phyloP scores from a whole-genome alignment of 192 early-diverging fungal species.

The Phlyctochytrium arcticum region DNA sequence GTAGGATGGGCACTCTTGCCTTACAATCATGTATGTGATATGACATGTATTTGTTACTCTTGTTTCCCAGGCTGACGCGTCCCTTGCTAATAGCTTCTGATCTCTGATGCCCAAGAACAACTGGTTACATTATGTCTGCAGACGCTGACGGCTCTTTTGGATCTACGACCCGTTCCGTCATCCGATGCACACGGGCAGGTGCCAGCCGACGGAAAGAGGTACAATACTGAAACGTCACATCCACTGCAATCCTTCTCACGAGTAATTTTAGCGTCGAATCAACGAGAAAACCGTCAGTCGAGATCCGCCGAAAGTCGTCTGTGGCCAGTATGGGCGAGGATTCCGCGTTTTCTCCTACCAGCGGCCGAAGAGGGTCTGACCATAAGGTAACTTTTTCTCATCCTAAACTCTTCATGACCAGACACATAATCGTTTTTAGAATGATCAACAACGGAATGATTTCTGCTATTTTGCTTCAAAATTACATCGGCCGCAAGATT shows the following conservation, averaged over 20 bases:
- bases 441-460: constrained; percentile 50
- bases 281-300: constrained; percentile 10
- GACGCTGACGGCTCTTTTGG: constrained; percentile 62
- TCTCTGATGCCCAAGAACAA: constrained; percentile 67
- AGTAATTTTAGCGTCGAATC: no score
- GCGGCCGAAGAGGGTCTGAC: no score
- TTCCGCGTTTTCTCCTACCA: neutral
- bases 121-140: constrained; percentile 72
- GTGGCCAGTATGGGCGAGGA: constrained; percentile 8
- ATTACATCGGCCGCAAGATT: constrained; percentile 78
- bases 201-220: no score
- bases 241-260: neutral
- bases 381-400: no score
- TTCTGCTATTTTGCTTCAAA: constrained; percentile 78
- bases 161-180: no score
- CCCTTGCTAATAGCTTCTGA: constrained; percentile 48
- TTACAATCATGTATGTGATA: constrained; percentile 65
- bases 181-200: no score
- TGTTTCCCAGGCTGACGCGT: neutral
- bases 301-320: constrained; percentile 3
- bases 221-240: no score
- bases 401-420: no score
- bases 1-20: constrained; percentile 79
- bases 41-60: neutral
- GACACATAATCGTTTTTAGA: neutral